Evolutionary conservation across 257 asterid genomes (phyloP).

Genomic region (Fraxinus excelsior): DNA sequence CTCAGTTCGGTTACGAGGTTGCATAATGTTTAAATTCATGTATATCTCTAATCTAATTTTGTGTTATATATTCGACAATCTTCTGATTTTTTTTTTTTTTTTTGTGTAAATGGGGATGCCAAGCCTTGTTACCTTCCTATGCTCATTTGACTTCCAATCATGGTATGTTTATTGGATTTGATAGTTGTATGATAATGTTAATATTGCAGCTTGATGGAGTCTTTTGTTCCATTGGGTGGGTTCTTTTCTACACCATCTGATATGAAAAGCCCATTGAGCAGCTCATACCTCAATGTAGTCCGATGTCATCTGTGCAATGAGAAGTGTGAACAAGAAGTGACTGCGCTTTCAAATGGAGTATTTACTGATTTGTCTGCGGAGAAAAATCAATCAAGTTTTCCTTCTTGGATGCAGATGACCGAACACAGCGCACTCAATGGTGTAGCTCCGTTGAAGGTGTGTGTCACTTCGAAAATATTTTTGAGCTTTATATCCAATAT

Average conservation of each 20-base stretch:
- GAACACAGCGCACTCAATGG: constrained; percentile 31
- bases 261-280: constrained; percentile 42
- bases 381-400: constrained; percentile 44
- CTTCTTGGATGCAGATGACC: constrained; percentile 54
- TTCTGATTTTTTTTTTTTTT: background rate
- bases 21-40: background rate
- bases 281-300: constrained; percentile 32
- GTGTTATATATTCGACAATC: background rate
- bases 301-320: constrained; percentile 70
- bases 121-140: background rate
- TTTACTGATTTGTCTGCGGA: constrained; percentile 35
- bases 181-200: constrained; percentile 17
- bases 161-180: constrained; percentile 5
- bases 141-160: background rate
- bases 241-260: constrained; percentile 76
- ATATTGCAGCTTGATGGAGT: constrained; percentile 86
- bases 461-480: constrained; percentile 17
- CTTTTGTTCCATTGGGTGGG: constrained; percentile 96
- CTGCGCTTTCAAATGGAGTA: constrained; percentile 41
- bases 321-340: constrained; percentile 66
- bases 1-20: background rate
- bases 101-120: background rate
- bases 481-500: background rate
- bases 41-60: background rate
- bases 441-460: constrained; percentile 48